Evolutionary conservation across 192 early-diverging fungal species (phyloP), one percentile per base, ranked within the genome.

Genomic region (Anaeromyces robustus): DNA sequence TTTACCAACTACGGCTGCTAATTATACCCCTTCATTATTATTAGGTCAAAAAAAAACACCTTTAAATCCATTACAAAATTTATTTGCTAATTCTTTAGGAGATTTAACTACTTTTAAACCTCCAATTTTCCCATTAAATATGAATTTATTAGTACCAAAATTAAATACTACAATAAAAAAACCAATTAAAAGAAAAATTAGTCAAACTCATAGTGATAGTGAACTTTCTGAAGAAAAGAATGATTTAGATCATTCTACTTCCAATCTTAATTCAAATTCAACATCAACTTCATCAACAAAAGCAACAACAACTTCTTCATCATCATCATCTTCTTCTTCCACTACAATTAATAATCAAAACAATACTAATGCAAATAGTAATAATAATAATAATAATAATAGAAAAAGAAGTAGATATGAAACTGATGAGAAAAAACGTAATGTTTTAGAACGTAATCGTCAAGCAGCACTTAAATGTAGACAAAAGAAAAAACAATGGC

Each of bases 401-500:
- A 17, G 84, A 83, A 37, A 83, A 81, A 30, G 79, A 77, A 6
- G 37, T 68, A 79, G 82, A 85, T 77, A 78, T 80, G 80, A 68
- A 68, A 68, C 52, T 4, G 92, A 92, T 43, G 92, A 93, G 83
- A 93, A 95, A 82, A 85, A 95, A 80, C 89, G 86, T 78, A 91
- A 89, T 80, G 96, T 96, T 85, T 87, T 97, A 77, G 96, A 97
- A 83, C 88, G 95, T 52, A 97, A 97, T 85, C 90, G 96, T 81
- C 90, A 93, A 87, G 96, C 96, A 43, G 96, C 96, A 0, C 86
- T 94, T 22, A 96, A 97, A 87, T 97, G 96, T 82, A 90, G 96
- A 29, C 95, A 95, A 81, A 92, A 95, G 79, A 97, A 97, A 85
- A 97, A 97, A 86, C 89, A 94, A 83, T 96, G 95, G 95, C 87